These are phyloP conservation scores for Penicillium sp. DNA, from an alignment of 2,329 filamentous ascomycete genomes.

Conservation along the genomic window DNA sequence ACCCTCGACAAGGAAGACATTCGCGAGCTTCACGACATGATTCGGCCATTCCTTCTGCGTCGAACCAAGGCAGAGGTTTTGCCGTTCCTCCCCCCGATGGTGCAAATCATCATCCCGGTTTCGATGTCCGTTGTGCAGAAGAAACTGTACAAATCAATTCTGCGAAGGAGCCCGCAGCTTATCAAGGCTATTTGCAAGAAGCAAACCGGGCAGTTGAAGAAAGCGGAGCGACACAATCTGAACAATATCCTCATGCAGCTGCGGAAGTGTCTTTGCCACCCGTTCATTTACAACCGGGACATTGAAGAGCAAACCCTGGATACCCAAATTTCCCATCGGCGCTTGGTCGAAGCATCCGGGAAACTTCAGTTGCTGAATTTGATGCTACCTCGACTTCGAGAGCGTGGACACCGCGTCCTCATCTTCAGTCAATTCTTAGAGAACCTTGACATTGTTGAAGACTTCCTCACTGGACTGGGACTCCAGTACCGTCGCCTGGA, in stretches of 20 bases:
- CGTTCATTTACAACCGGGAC: conserved; percentile 85
- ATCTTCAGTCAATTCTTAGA: conserved; percentile 94
- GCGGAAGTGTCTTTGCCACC: conserved; percentile 90
- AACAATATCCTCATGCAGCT: conserved; percentile 97
- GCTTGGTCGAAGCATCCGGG: conserved; percentile 84
- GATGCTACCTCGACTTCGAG: conserved; percentile 81
- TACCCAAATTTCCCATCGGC: conserved; percentile 64
- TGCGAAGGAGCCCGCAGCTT: conserved; percentile 84
- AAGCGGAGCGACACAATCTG: conserved; percentile 71
- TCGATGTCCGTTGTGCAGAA: conserved; percentile 93
- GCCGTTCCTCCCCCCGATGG: conserved; percentile 87
- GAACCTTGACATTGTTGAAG: conserved; percentile 86
- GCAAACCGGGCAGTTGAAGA: conserved; percentile 60
- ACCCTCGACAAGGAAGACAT: conserved; percentile 83
- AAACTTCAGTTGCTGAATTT: conserved; percentile 82
- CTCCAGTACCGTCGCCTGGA: conserved; percentile 78
- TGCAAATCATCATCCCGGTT: conserved; percentile 92
- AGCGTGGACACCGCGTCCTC: conserved; percentile 82
- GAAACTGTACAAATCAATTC: conserved; percentile 88
- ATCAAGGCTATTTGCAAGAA: conserved; percentile 79
- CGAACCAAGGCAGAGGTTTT: conserved; percentile 89
- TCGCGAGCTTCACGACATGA: conserved; percentile 74
- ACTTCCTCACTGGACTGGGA: conserved; percentile 77
- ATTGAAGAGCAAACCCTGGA: conserved; percentile 79
- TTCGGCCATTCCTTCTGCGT: conserved; percentile 68